A percentile compares a stretch with the other conserved stretches of the same genome.
Evolutionary conservation across 2,329 filamentous ascomycete genomes (phyloP).

Genomic region (Fonsecaea nubica): DNA sequence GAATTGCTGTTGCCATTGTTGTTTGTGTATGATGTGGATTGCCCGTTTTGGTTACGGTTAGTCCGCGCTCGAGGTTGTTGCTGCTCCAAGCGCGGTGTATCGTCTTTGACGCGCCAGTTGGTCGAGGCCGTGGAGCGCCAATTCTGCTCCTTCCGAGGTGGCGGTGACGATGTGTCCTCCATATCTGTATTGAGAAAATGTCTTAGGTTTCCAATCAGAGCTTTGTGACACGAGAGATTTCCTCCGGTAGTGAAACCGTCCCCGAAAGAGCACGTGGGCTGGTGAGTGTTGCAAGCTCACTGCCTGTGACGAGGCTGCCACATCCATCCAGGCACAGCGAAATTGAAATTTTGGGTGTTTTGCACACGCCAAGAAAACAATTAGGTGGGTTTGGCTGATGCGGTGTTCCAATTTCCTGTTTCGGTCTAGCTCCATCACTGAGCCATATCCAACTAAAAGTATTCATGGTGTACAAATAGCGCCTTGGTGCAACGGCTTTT

Average conservation of each 20-base stretch:
- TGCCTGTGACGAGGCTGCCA: conserved; percentile 2
- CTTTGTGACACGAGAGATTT: background rate
- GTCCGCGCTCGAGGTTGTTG: conserved; percentile 47
- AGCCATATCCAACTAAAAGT: background rate
- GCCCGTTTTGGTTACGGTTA: conserved; percentile 30
- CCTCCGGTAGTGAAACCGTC: too few species aligned
- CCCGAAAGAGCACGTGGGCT: background rate
- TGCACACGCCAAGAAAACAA: conserved; percentile 13
- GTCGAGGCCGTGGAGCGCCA: conserved; percentile 37
- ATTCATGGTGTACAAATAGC: background rate
- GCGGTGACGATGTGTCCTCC: conserved; percentile 39
- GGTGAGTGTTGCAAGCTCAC: background rate
- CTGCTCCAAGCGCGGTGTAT: conserved; percentile 43
- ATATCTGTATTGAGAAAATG: conserved; percentile 6
- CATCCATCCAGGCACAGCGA: background rate
- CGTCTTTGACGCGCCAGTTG: conserved; percentile 53
- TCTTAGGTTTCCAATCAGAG: too few species aligned
- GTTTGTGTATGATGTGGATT: conserved; percentile 6
- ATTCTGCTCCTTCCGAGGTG: conserved; percentile 24
- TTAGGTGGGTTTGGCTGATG: conserved; percentile 7
- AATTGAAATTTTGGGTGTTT: conserved; percentile 10
- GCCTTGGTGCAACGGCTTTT: too few species aligned
- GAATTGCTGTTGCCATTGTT: background rate
- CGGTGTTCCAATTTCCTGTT: background rate
- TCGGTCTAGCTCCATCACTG: background rate